Evolutionary conservation across 805 yeast species (phyloP).

Genomic region (Teunomyces gatunensis): DNA sequence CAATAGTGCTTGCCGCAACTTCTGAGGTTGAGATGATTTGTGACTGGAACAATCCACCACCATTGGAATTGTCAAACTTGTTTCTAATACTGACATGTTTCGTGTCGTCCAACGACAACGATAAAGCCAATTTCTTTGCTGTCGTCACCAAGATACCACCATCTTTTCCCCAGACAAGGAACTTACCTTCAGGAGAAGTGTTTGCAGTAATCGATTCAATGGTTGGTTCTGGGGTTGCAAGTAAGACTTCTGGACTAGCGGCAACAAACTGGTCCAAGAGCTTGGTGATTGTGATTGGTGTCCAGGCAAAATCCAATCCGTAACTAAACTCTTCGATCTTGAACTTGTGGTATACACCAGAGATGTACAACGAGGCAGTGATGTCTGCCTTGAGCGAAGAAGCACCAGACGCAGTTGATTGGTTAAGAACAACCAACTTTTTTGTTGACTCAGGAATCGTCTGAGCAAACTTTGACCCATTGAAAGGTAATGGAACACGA

Average conservation of each 20-base stretch:
- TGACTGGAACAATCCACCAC: constrained; percentile 75
- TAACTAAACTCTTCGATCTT: constrained; percentile 52
- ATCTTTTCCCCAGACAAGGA: constrained; percentile 68
- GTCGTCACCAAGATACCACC: constrained; percentile 52
- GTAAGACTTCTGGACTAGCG: constrained; percentile 26
- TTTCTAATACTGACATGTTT: constrained; percentile 55
- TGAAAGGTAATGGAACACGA: constrained; percentile 81
- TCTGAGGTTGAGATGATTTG: constrained; percentile 38
- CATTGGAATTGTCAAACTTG: constrained; percentile 66
- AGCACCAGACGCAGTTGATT: constrained; percentile 33
- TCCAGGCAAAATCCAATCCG: constrained; percentile 54
- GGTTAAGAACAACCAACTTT: constrained; percentile 67
- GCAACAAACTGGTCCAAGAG: constrained; percentile 44
- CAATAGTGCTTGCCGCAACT: constrained; percentile 32
- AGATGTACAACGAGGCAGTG: constrained; percentile 64
- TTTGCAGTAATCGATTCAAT: constrained; percentile 27
- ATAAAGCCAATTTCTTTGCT: constrained; percentile 64
- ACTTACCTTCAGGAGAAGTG: constrained; percentile 44
- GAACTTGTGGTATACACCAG: constrained; percentile 37
- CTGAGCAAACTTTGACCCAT: constrained; percentile 55
- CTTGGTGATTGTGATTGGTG: constrained; percentile 50
- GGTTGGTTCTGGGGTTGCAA: constrained; percentile 13
- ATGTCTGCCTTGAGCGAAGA: constrained; percentile 66
- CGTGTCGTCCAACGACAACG: constrained; percentile 61
- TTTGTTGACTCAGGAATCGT: constrained; percentile 58